Evolutionary conservation across 805 yeast species (phyloP), one percentile per base, ranked within the genome.

Genomic region (Candida verbasci): DNA sequence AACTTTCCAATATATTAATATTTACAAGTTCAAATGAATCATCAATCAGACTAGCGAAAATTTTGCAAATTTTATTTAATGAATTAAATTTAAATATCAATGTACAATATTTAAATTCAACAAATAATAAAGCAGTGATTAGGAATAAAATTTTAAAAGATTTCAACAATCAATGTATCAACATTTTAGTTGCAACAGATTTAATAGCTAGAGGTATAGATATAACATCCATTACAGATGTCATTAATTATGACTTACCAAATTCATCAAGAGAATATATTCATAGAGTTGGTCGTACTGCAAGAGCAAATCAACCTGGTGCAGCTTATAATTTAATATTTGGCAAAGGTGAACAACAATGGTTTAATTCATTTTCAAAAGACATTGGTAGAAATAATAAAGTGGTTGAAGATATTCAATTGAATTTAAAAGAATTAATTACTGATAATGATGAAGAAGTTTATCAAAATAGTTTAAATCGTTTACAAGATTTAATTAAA

Each of bases 241-340:
- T 93, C 9, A 65, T 93, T 35, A 93, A 93, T 60, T 93, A 93
- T 58, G 97, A 93, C 53, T 58, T 88, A 37, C 98, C 99, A 16
- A 70, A 77, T 17, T 83, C 96, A 1, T 73, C 89, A 1, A 80
- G 94, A 45, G 97, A 93, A 49, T 93, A 93, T 48, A 87, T 93
- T 18, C 99, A 93, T 60, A 75, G 99, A 51, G 87, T 88, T 26
- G 99, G 99, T 27, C 80, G 99, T 66, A 89, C 97, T 0, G 97
- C 97, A 2, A 78, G 99, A 62, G 99, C 98, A 2, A 81, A 83
- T 35, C 75, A 79, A 24, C 35, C 46, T 0, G 99, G 99, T 54
- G 62, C 65, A 24, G 95, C 96, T 0, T 74, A 80, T 54, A 83
- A 78, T 31, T 56, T 91, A 17, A 68, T 80, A n/a, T 69, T 78